Evolutionary conservation across 2,329 filamentous ascomycete genomes (phyloP), one percentile per base, ranked within the genome.

Genomic region (Mollisiaceae sp.): DNA sequence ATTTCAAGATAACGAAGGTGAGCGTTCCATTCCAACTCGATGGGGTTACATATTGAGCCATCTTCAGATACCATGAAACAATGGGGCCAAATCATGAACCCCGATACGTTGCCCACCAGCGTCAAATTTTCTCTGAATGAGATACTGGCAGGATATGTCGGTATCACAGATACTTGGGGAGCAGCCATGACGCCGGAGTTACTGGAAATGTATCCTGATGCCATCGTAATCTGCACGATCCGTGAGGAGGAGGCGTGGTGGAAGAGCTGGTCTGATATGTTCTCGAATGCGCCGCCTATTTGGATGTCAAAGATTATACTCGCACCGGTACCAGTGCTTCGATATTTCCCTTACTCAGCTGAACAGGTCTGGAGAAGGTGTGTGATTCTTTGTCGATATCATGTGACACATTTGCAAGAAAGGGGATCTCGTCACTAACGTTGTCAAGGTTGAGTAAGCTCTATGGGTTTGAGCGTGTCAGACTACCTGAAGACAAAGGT

Each of bases 171-270:
- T 59, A 69, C 67, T 8, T 71, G 70, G 6, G 71, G 64, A 1
- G 66, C 67, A 18, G 65, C 67, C 22, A 73, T 76, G 54, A 72
- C 74, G 1, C 69, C 70, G 1, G 73, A 76, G 56, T 60, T 76
- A 24, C 64, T 75, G 32, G 67, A 70, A 60, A 50, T 74, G 18
- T 74, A 74, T 55, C 73, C 72, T 2, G 70, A 77, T 36, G 73
- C 73, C 45, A 73, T 74, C 41, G 71, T 75, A 35, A 73, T 75
- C 54, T 74, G 72, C 67, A 74, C 73, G 1, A 58, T 71, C 32
- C 69, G 74, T 35, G 69, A 75, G 59, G 65, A 69, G 12, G 71
- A 72, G 27, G 66, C 65, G 35, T 77, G 75, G 74, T 71, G 67
- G 56, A 67, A 72, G 63, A 73, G 71, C 39, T 67, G 73, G 18